Conservation (phyloP, 768 basidiomycete genomes). For the Kwoniella newhampshirensis region DNA sequence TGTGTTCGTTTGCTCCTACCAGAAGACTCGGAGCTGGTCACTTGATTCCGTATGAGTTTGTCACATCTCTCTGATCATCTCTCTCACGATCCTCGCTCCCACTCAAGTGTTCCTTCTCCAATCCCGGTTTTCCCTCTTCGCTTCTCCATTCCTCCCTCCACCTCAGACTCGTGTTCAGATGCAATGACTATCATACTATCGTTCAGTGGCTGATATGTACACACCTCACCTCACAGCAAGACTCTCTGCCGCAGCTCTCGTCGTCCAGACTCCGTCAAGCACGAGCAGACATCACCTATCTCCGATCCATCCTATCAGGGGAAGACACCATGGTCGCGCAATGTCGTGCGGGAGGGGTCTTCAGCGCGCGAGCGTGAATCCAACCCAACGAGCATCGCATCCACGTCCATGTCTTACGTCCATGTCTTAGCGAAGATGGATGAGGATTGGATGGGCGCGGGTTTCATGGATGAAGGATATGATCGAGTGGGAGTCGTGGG, state of each 20-base stretch:
- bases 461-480: too few relatives aligned
- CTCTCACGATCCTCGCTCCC: too few relatives aligned
- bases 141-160: too few relatives aligned
- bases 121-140: too few relatives aligned
- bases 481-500: too few relatives aligned
- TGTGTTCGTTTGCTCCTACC: not conserved
- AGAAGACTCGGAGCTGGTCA: not conserved
- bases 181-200: not conserved
- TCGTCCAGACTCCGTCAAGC: constrained; percentile 16
- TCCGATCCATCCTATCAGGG: constrained; percentile 9
- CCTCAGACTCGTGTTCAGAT: not conserved
- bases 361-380: not conserved
- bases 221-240: constrained; percentile 7
- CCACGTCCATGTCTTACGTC: too few relatives aligned
- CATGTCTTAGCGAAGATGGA: too few relatives aligned
- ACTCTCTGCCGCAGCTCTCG: constrained; percentile 15
- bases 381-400: too few relatives aligned
- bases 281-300: constrained; percentile 20
- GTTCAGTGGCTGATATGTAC: not conserved
- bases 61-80: too few relatives aligned
- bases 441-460: too few relatives aligned
- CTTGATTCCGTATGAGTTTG: too few relatives aligned
- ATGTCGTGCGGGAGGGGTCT: constrained; percentile 9
- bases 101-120: too few relatives aligned
- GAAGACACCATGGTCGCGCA: constrained; percentile 9